Evolutionary conservation across 176 grass and related monocot species (phyloP).

Genomic region (Puya raimondii): DNA sequence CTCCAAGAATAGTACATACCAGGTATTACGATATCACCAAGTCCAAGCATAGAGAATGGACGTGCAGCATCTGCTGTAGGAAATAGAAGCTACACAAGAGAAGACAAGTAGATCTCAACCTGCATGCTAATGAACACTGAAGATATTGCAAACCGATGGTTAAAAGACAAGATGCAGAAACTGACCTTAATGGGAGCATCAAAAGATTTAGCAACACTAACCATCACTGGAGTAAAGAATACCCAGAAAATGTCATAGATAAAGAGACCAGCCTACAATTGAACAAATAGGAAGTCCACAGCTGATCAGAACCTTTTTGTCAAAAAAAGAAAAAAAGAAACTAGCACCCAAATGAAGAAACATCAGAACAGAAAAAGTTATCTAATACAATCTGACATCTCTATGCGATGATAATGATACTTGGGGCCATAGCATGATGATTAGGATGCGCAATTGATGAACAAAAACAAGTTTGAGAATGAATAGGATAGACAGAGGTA

Average conservation of each 20-base stretch:
- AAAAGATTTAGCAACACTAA: conserved; percentile 98
- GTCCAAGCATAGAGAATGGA: conserved; percentile 86
- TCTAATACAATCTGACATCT: too few relatives aligned
- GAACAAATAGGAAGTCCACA: neutral
- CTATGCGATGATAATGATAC: too few relatives aligned
- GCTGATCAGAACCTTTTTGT: neutral
- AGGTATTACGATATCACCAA: conserved; percentile 95
- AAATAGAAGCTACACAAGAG: conserved; percentile 59
- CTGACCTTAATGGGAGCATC: conserved; percentile 94
- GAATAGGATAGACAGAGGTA: too few relatives aligned
- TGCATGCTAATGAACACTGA: neutral
- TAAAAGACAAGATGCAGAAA: neutral
- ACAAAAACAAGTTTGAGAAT: too few relatives aligned
- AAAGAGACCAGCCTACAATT: conserved; percentile 62
- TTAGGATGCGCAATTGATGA: too few relatives aligned
- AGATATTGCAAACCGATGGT: too few relatives aligned
- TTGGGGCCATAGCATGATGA: too few relatives aligned
- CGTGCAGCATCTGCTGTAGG: conserved; percentile 66
- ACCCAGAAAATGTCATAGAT: conserved; percentile 99
- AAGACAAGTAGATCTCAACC: conserved; percentile 3
- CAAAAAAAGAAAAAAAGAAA: conserved; percentile 3
- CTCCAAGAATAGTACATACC: conserved; percentile 29
- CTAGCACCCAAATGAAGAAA: neutral
- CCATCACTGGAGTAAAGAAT: conserved; percentile 96
- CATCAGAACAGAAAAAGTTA: too few relatives aligned